These are phyloP conservation scores for Linnemannia zychae DNA, from an alignment of 192 early-diverging fungal genomes.

Conservation along the genomic window DNA sequence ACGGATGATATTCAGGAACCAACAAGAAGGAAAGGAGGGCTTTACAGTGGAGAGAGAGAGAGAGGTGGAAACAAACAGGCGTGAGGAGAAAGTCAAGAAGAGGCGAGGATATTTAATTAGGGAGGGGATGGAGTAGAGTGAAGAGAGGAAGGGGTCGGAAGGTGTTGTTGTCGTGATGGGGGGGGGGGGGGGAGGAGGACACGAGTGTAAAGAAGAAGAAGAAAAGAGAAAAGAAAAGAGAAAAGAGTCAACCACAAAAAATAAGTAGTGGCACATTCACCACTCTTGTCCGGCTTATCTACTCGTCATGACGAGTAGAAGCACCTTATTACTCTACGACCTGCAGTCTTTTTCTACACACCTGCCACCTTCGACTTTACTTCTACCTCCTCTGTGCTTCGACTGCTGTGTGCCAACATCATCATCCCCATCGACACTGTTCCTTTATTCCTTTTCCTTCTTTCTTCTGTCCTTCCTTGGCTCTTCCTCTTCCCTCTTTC, in stretches of 20 bases:
- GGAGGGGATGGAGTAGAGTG: background rate
- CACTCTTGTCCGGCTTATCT: too few relatives aligned
- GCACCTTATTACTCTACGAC: too few relatives aligned
- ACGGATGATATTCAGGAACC: background rate
- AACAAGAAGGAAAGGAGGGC: background rate
- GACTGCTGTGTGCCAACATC: background rate
- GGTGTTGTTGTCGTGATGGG: background rate
- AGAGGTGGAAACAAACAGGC: background rate
- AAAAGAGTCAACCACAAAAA: background rate
- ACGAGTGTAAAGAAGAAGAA: slow-evolving; percentile 7
- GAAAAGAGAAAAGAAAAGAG: background rate
- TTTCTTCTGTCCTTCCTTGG: background rate
- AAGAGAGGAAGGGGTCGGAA: background rate
- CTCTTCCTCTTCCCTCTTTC: background rate
- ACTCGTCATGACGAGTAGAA: too few relatives aligned
- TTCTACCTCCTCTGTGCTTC: background rate
- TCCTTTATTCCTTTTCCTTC: background rate
- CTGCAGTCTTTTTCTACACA: background rate
- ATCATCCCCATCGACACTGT: background rate
- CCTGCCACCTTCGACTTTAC: background rate
- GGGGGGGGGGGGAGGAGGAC: background rate
- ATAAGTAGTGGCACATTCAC: too few relatives aligned
- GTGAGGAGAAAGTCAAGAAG: background rate
- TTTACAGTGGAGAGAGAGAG: background rate
- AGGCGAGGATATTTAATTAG: background rate